Percentiles rank a stretch among this genome's conserved stretches.
phyloP scores from a whole-genome alignment of 2,329 filamentous ascomycete species.

The Pseudogymnoascus sp. region DNA sequence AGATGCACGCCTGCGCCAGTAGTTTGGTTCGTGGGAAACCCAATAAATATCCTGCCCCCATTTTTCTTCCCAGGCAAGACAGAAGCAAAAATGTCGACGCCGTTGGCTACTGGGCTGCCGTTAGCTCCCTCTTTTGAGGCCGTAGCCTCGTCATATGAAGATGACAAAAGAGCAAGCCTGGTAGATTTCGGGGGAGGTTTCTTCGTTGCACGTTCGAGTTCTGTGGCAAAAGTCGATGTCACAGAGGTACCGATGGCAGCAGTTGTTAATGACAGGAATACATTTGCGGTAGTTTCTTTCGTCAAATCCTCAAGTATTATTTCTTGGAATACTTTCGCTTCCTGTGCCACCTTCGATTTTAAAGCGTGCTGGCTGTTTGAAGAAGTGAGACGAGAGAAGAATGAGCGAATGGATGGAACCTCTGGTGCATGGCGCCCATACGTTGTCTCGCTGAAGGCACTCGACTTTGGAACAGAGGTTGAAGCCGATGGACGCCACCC shows the following conservation, averaged over 20 bases:
- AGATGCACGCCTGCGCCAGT: slow-evolving; percentile 91
- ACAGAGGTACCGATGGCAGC: slow-evolving; percentile 74
- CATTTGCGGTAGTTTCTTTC: slow-evolving; percentile 62
- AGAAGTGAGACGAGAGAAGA: slow-evolving; percentile 71
- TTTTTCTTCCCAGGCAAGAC: slow-evolving; percentile 79
- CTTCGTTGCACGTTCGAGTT: slow-evolving; percentile 92
- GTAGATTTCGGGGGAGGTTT: slow-evolving; percentile 89
- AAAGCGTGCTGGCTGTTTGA: slow-evolving; percentile 41
- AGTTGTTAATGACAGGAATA: slow-evolving; percentile 83
- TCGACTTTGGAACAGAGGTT: slow-evolving; percentile 20
- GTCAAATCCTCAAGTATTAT: slow-evolving; percentile 64
- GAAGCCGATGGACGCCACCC: slow-evolving; percentile 66
- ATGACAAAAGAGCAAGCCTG: slow-evolving; percentile 78
- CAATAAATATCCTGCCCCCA: slow-evolving; percentile 86
- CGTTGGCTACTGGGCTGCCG: slow-evolving; percentile 42
- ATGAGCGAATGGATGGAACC: slow-evolving; percentile 60
- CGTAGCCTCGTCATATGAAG: slow-evolving; percentile 78
- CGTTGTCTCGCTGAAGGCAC: slow-evolving; percentile 11
- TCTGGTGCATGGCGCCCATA: slow-evolving; percentile 43
- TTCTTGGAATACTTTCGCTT: slow-evolving; percentile 56
- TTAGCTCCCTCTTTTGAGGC: slow-evolving; percentile 40
- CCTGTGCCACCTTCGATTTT: slow-evolving; percentile 49
- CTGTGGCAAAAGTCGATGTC: slow-evolving; percentile 62
- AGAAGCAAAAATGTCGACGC: slow-evolving; percentile 76
- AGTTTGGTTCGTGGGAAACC: slow-evolving; percentile 94